These are phyloP conservation scores for Fusarium sublunatum DNA, from an alignment of 2,329 filamentous ascomycete genomes.

Conservation along the genomic window DNA sequence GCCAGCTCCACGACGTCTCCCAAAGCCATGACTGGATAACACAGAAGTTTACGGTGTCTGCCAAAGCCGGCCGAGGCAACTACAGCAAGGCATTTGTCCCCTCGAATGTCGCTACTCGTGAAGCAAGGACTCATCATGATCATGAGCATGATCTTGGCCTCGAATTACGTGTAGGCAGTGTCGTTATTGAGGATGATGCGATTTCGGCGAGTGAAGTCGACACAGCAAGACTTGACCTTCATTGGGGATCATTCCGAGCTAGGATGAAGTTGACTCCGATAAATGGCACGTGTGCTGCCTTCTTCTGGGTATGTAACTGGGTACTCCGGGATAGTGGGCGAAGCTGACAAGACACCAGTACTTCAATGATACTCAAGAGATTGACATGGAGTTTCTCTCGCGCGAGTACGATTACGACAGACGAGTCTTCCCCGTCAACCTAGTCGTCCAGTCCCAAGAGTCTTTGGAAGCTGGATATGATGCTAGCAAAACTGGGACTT, in stretches of 20 bases:
- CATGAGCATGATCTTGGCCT: conserved; percentile 61
- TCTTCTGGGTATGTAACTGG: conserved; percentile 75
- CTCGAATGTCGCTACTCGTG: conserved; percentile 65
- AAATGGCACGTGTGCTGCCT: conserved; percentile 78
- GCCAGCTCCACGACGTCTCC: conserved; percentile 62
- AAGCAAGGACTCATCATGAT: conserved; percentile 30
- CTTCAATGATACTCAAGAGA: conserved; percentile 81
- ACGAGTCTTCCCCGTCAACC: conserved; percentile 70
- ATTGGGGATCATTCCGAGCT: conserved; percentile 77
- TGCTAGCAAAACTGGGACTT: conserved; percentile 69
- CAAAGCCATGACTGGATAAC: conserved; percentile 70
- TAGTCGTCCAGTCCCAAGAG: conserved; percentile 77
- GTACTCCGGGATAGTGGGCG: background rate
- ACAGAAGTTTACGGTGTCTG: conserved; percentile 74
- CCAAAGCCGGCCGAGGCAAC: conserved; percentile 67
- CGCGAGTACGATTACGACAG: conserved; percentile 66
- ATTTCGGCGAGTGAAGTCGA: conserved; percentile 74
- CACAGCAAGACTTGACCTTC: conserved; percentile 68
- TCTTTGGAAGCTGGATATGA: conserved; percentile 71
- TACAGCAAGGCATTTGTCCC: conserved; percentile 73
- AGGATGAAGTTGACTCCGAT: conserved; percentile 71
- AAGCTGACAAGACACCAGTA: conserved; percentile 62
- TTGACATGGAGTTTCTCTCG: conserved; percentile 84
- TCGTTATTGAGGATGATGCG: conserved; percentile 57
- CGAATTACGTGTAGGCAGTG: conserved; percentile 65